Conservation (phyloP, 805 yeast genomes). For the Ogataea trehalophila region DNA sequence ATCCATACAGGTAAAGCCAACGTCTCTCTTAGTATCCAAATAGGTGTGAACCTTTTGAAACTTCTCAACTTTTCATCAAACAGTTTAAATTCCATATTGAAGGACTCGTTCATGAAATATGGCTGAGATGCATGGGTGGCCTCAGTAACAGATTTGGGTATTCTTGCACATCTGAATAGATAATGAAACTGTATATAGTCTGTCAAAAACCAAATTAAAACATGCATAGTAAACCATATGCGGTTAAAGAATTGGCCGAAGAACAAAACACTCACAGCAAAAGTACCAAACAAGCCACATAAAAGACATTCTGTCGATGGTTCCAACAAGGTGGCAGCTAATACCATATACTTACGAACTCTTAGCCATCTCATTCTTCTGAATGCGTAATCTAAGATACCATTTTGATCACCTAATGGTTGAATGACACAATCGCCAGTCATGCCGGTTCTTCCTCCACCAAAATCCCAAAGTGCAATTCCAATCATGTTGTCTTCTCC, state of each 20-base stretch:
- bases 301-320: slow-evolving; percentile 80
- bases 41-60: slow-evolving; percentile 25
- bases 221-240: slow-evolving; percentile 45
- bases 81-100: slow-evolving; percentile 1
- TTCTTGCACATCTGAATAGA: slow-evolving; percentile 29
- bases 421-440: slow-evolving; percentile 77
- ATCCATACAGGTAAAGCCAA: slow-evolving; percentile 84
- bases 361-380: slow-evolving; percentile 82
- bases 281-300: slow-evolving; percentile 62
- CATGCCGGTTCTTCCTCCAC: slow-evolving; percentile 65
- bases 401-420: slow-evolving; percentile 47
- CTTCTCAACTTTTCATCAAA: slow-evolving; percentile 2
- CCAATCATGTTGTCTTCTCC: slow-evolving; percentile 95
- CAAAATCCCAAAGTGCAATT: slow-evolving; percentile 72
- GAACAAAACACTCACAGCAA: slow-evolving; percentile 47
- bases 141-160: not conserved
- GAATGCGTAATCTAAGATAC: slow-evolving; percentile 49
- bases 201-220: slow-evolving; percentile 55
- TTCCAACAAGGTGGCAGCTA: slow-evolving; percentile 77
- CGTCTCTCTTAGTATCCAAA: slow-evolving; percentile 67
- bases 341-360: slow-evolving; percentile 82
- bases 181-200: slow-evolving; percentile 58
- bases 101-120: slow-evolving; percentile 13
- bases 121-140: slow-evolving; percentile 5
- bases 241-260: slow-evolving; percentile 29